A percentile compares a stretch with the other conserved stretches of the same genome.
Conservation (phyloP, 148 eudicot genomes). For the Vaccinium corymbosum region DNA sequence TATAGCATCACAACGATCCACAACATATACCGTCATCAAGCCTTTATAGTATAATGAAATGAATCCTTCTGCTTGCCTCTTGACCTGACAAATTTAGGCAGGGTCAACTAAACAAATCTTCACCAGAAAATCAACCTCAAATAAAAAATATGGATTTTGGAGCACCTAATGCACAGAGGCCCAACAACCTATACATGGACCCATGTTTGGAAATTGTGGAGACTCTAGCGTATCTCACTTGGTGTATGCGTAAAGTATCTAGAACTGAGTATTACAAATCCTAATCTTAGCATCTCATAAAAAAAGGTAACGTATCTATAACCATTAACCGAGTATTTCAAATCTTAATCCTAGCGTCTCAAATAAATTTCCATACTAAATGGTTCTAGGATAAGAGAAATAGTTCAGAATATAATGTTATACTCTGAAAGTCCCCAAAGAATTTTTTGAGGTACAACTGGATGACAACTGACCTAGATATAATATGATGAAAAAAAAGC, state of each 20-base stretch:
- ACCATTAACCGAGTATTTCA: neutral
- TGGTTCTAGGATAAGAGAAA: neutral
- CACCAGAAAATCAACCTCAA: neutral
- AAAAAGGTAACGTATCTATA: neutral
- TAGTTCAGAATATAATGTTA: neutral
- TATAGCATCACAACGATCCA: neutral
- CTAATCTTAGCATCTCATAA: neutral
- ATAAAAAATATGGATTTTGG: neutral
- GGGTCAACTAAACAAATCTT: slow-evolving; percentile 4
- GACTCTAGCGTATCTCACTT: neutral
- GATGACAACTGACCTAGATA: neutral
- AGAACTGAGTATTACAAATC: neutral
- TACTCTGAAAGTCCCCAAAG: neutral
- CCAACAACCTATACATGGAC: neutral
- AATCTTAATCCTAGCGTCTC: neutral
- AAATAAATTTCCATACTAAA: neutral
- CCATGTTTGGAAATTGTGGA: neutral
- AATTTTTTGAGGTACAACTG: neutral
- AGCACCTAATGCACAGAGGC: neutral
- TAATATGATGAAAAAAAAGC: neutral
- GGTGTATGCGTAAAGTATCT: neutral
- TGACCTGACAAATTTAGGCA: slow-evolving; percentile 48
- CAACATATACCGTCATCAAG: slow-evolving; percentile 64
- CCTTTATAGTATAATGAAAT: slow-evolving; percentile 74
- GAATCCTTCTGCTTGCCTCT: slow-evolving; percentile 75